phyloP scores from a whole-genome alignment of 1,284 basidiomycete species.

The Tylopilus orsonianus region DNA sequence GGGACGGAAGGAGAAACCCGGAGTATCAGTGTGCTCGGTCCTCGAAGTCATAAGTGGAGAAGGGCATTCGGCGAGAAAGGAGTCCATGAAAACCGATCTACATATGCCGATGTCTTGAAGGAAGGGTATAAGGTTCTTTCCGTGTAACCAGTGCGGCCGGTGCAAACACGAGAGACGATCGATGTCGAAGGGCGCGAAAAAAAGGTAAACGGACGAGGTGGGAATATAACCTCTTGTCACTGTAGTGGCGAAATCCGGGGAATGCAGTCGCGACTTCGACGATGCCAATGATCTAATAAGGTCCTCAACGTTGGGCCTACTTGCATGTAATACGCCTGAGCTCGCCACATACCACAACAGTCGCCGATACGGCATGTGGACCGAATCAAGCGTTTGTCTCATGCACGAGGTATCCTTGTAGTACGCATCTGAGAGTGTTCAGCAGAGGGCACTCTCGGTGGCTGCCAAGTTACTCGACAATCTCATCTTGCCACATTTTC shows the following conservation, averaged over 20 bases:
- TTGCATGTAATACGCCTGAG: conserved; percentile 9
- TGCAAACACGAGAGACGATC: conserved; percentile 60
- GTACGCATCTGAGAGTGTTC: conserved; percentile 40
- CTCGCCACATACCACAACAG: conserved; percentile 62
- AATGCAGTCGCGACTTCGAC: conserved; percentile 50
- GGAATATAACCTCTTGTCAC: conserved; percentile 46
- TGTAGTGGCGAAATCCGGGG: conserved; percentile 57
- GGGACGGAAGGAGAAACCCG: too few relatives aligned
- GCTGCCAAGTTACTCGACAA: conserved; percentile 45
- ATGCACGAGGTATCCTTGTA: conserved; percentile 43
- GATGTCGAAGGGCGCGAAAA: conserved; percentile 41
- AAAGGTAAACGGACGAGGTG: conserved; percentile 47
- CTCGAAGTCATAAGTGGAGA: too few relatives aligned
- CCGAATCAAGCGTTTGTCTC: conserved; percentile 55
- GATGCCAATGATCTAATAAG: conserved; percentile 48
- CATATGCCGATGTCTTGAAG: conserved; percentile 66
- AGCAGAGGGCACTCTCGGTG: conserved; percentile 40
- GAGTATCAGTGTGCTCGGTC: too few relatives aligned
- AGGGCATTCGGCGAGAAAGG: background rate
- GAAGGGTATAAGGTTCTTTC: conserved; percentile 55
- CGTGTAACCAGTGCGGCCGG: conserved; percentile 49
- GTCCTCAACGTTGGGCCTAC: background rate
- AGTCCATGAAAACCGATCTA: background rate
- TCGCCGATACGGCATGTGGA: conserved; percentile 53
- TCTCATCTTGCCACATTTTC: conserved; percentile 48